These are phyloP conservation scores for Mycosarcoma maydis DNA, from an alignment of 1,284 basidiomycete species.

Conservation along the genomic window DNA sequence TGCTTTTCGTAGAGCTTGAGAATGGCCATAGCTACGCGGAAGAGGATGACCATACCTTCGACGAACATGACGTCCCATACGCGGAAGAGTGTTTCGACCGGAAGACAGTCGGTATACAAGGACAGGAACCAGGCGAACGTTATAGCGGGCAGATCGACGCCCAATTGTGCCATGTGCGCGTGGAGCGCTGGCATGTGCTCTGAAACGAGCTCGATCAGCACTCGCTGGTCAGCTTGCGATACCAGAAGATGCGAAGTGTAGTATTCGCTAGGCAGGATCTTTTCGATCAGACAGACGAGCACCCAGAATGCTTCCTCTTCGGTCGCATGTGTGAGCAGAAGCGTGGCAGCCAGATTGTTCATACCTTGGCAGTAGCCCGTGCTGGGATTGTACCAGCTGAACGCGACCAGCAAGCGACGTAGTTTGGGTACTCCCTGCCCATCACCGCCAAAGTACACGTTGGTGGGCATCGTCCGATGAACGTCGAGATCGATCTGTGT, in stretches of 20 bases:
- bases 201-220: constrained; percentile 85
- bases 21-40: constrained; percentile 86
- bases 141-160: constrained; percentile 89
- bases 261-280: constrained; percentile 68
- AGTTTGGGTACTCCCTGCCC: constrained; percentile 92
- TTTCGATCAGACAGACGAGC: constrained; percentile 78
- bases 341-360: constrained; percentile 92
- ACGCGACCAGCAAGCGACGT: constrained; percentile 85
- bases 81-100: constrained; percentile 75
- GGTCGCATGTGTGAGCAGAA: constrained; percentile 88
- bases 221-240: constrained; percentile 90
- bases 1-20: constrained; percentile 84
- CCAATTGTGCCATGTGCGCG: constrained; percentile 79
- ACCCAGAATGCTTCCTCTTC: constrained; percentile 99
- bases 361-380: constrained; percentile 73
- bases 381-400: constrained; percentile 76
- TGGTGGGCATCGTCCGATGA: constrained; percentile 79
- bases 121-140: constrained; percentile 99
- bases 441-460: constrained; percentile 95
- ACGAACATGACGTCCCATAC: constrained; percentile 88
- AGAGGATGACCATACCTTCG: constrained; percentile 85
- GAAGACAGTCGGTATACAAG: constrained; percentile 93
- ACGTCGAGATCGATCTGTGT: constrained; percentile 97
- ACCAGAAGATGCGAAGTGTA: constrained; percentile 71
- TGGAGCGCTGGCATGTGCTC: constrained; percentile 80